Conservation (phyloP, 306 rosid species). For the Sindora glabra region DNA sequence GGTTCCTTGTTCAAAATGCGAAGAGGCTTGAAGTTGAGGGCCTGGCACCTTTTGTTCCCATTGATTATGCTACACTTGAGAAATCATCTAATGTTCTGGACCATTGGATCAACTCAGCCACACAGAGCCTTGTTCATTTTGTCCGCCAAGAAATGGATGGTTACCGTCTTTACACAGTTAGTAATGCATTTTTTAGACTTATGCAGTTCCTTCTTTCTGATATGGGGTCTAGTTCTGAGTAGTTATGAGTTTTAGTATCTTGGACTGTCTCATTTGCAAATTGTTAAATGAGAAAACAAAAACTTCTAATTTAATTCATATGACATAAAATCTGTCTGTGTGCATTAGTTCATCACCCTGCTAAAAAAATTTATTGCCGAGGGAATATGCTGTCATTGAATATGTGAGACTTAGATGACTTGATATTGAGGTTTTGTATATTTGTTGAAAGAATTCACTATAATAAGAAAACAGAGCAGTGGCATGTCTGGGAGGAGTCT, state of each 20-base stretch:
- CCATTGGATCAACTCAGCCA: slow-evolving; percentile 97
- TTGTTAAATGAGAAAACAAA: background rate
- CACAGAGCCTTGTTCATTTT: slow-evolving; percentile 81
- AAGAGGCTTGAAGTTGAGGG: slow-evolving; percentile 94
- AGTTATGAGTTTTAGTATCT: background rate
- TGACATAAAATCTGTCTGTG: no score
- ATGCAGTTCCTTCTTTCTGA: background rate
- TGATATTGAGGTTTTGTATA: no score
- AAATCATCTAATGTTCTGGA: slow-evolving; percentile 91
- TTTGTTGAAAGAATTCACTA: no score
- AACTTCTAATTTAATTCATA: no score
- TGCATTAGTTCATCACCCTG: no score
- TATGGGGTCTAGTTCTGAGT: no score
- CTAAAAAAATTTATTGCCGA: no score
- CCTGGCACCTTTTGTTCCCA: slow-evolving; percentile 49
- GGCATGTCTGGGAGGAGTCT: no score
- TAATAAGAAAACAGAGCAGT: no score
- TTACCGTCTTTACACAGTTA: slow-evolving; percentile 86
- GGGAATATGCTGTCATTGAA: no score
- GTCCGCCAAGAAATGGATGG: slow-evolving; percentile 87
- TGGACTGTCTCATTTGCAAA: background rate
- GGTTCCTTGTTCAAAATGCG: slow-evolving; percentile 92
- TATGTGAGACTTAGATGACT: no score
- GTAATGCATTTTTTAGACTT: slow-evolving; percentile 8
- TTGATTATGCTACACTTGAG: slow-evolving; percentile 60